Percentiles rank a stretch among this genome's conserved stretches.
These are phyloP conservation scores for Plasmodium gaboni DNA, from an alignment of 169 alveolate species.

Conservation along the genomic window DNA sequence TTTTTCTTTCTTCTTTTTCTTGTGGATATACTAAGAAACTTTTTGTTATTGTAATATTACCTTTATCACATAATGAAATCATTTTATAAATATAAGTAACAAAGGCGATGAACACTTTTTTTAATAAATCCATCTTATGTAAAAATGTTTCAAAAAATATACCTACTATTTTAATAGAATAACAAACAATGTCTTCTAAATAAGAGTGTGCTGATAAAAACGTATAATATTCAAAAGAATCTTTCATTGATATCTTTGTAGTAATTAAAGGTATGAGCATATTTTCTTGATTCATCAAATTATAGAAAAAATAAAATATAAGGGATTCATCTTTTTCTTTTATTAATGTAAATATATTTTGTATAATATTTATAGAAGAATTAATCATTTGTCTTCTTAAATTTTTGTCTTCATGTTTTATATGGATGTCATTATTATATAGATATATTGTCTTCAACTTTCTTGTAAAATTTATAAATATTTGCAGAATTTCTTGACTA, in stretches of 20 bases:
- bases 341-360: slow-evolving; percentile 41
- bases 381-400: slow-evolving; percentile 44
- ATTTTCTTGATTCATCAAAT: slow-evolving; percentile 18
- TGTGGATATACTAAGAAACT: slow-evolving; percentile 9
- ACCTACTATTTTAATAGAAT: slow-evolving; percentile 46
- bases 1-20: neutral
- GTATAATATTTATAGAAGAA: slow-evolving; percentile 57
- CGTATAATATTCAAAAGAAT: neutral
- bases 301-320: slow-evolving; percentile 42
- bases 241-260: neutral
- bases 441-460: slow-evolving; percentile 42
- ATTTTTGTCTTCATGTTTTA: neutral
- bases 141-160: slow-evolving; percentile 38
- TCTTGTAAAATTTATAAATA: slow-evolving; percentile 20
- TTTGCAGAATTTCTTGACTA: slow-evolving; percentile 12
- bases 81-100: slow-evolving; percentile 30
- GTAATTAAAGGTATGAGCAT: slow-evolving; percentile 33
- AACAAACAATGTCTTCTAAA: slow-evolving; percentile 44
- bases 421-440: neutral
- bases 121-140: slow-evolving; percentile 9
- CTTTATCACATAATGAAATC: slow-evolving; percentile 27
- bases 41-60: slow-evolving; percentile 31
- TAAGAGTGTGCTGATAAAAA: slow-evolving; percentile 29
- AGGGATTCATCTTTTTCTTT: slow-evolving; percentile 50
- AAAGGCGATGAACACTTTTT: slow-evolving; percentile 27